Percentiles rank a stretch among this genome's conserved stretches.
These are phyloP conservation scores for Tremellales sp. DNA, from an alignment of 1,284 basidiomycete genomes.

Conservation along the genomic window DNA sequence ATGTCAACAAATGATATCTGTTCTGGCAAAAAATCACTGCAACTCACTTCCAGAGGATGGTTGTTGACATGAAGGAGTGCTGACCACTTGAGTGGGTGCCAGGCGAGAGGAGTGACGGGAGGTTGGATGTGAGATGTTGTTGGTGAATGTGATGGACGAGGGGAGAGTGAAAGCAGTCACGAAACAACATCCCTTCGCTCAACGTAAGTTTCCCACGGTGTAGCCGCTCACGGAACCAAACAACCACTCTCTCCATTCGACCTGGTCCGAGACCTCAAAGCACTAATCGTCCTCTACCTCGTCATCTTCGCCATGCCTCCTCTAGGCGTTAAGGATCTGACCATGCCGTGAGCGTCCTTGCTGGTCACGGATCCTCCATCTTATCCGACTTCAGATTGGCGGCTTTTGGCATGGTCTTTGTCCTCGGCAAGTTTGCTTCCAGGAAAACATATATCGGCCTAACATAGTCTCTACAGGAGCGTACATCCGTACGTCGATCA, in stretches of 20 bases:
- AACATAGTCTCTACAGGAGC: conserved; percentile 7
- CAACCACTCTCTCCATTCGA: not conserved
- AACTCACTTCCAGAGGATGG: conserved; percentile 30
- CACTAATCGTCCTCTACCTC: not conserved
- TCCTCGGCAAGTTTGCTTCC: conserved; percentile 16
- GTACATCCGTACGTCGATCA: conserved; percentile 31
- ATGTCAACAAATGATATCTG: not conserved
- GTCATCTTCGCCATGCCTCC: conserved; percentile 21
- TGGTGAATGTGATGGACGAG: conserved; percentile 8
- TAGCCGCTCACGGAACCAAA: not conserved
- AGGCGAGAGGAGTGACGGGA: not conserved
- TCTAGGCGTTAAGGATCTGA: conserved; percentile 21
- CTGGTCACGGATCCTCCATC: not conserved
- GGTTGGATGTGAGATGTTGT: conserved; percentile 19
- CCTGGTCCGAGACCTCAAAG: not conserved
- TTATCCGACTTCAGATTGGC: conserved; percentile 13
- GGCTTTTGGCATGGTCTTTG: conserved; percentile 36
- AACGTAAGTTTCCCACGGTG: conserved; percentile 22
- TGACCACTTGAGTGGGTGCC: not conserved
- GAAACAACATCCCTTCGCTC: conserved; percentile 9
- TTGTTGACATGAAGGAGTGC: not conserved
- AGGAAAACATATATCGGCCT: not conserved
- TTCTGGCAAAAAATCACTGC: not conserved
- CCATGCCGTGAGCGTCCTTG: conserved; percentile 29
- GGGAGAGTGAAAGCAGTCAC: conserved; percentile 16